Base-by-base conservation (phyloP, 805 yeast genomes). In the Yamadazyma insecticola region DNA sequence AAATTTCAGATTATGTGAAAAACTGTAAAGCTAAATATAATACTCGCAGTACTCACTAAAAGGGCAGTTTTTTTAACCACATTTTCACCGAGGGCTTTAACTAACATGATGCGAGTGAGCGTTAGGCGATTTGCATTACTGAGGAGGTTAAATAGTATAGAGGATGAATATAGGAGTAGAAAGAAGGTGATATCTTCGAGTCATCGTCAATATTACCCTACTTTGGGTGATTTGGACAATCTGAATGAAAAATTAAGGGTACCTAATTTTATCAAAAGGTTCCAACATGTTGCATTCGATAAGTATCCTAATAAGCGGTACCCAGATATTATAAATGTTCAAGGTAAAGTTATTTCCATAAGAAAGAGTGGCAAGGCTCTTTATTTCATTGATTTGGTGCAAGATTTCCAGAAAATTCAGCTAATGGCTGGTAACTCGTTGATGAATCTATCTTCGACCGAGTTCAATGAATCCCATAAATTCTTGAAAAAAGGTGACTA, bases 401-500 rank as follows among this genome's bases (percentile, higher is more conserved):
- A 82, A 44, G 90, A 83, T 45, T 66, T 57, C 22, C 29, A 38
- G 1, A 66, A 65, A 41, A 54, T 86, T 2, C 96, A 86, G 50
- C 44, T 83, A 0, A 77, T 81, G 44, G 72, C 78, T 13, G 74
- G 72, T 48, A 71, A 68, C 45, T 74, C 67, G 43, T 53, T 67
- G 34, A 57, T 72, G 59, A 58, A 54, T 0, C 20, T 71, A 5
- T 40, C 60, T 1, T 62, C 56, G 14, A 71, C 63, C 0, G 67
- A 65, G 24, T 78, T 77, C 40, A 47, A 49, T 4, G 53, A 39
- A 28, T 16, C 27, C 6, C 76, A 71, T 43, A 51, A 51, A 4
- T 50, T 58, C 18, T 56, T 87, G 23, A 66, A 80, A 28, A 71
- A 72, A 14, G 96, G 96, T 0, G 98, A 90, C 48, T 72, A 70